A percentile compares a stretch with the other conserved stretches of the same genome.
phyloP scores from a whole-genome alignment of 495 filamentous ascomycete species.

The Daldinia vernicosa region DNA sequence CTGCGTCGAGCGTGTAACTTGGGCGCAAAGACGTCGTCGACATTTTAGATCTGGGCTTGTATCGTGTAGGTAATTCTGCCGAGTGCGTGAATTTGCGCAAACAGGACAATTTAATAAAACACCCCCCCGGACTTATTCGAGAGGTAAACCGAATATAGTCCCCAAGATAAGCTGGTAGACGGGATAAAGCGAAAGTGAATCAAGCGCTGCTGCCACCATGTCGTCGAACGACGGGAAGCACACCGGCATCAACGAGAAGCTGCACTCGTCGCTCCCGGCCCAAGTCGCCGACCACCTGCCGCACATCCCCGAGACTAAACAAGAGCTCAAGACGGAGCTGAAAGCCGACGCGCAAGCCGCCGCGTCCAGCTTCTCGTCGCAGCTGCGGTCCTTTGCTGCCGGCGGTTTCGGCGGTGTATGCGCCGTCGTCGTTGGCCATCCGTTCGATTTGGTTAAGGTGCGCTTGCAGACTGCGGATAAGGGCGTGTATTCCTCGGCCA shows the following conservation, averaged over 20 bases:
- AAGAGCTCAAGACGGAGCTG: conserved; percentile 60
- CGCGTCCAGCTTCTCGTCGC: conserved; percentile 55
- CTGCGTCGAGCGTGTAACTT: background rate
- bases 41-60: too few relatives aligned
- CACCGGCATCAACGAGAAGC: conserved; percentile 48
- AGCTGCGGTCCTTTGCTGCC: conserved; percentile 81
- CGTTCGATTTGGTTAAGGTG: conserved; percentile 97
- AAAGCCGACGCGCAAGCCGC: conserved; percentile 59
- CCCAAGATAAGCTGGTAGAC: background rate
- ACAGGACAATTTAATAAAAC: conserved; percentile 2
- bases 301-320: conserved; percentile 62
- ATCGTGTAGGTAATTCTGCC: background rate
- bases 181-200: background rate
- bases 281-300: conserved; percentile 57
- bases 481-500: conserved; percentile 87
- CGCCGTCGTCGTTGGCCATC: conserved; percentile 92
- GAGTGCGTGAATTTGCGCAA: background rate
- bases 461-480: conserved; percentile 94
- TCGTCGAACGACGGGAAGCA: conserved; percentile 39
- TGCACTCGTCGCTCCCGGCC: conserved; percentile 50
- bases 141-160: background rate
- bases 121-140: background rate
- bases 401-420: conserved; percentile 94
- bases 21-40: background rate
- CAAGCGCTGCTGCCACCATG: conserved; percentile 31